Evolutionary conservation across 2,329 filamentous ascomycete genomes (phyloP).

Genomic region (Phoma herbarum): DNA sequence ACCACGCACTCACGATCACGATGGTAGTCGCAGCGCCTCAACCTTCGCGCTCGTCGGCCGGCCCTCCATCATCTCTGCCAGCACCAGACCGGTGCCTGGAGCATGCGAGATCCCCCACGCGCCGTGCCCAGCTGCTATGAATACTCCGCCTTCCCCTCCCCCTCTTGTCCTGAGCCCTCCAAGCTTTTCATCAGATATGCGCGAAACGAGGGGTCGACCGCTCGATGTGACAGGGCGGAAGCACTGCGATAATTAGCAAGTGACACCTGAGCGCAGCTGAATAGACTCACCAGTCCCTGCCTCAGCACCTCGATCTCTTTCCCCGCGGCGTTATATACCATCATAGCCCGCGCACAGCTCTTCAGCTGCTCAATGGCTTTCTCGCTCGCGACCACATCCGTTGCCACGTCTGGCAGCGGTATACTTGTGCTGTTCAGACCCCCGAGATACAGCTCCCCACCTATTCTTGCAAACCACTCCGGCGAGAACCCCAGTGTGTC

Average conservation of each 20-base stretch:
- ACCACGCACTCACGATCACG: background rate
- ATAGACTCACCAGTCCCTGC: conserved; percentile 61
- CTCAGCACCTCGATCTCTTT: conserved; percentile 70
- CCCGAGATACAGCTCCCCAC: conserved; percentile 75
- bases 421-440: conserved; percentile 72
- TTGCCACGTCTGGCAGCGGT: conserved; percentile 66
- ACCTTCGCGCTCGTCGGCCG: conserved; percentile 67
- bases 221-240: conserved; percentile 74
- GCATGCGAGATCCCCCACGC: conserved; percentile 70
- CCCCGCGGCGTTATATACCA: conserved; percentile 53
- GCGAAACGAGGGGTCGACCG: conserved; percentile 70
- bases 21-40: conserved; percentile 55
- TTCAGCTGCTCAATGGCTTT: conserved; percentile 62
- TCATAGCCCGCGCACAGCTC: conserved; percentile 58
- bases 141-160: conserved; percentile 68
- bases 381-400: conserved; percentile 58
- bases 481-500: conserved; percentile 68
- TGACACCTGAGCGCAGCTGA: background rate
- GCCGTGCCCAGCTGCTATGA: conserved; percentile 75
- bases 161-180: conserved; percentile 59
- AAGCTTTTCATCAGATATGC: conserved; percentile 65
- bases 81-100: conserved; percentile 73
- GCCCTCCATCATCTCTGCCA: conserved; percentile 75
- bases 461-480: conserved; percentile 73
- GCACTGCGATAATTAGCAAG: conserved; percentile 54